Base-by-base conservation (phyloP, 805 yeast species). In the Starmerella apis region DNA sequence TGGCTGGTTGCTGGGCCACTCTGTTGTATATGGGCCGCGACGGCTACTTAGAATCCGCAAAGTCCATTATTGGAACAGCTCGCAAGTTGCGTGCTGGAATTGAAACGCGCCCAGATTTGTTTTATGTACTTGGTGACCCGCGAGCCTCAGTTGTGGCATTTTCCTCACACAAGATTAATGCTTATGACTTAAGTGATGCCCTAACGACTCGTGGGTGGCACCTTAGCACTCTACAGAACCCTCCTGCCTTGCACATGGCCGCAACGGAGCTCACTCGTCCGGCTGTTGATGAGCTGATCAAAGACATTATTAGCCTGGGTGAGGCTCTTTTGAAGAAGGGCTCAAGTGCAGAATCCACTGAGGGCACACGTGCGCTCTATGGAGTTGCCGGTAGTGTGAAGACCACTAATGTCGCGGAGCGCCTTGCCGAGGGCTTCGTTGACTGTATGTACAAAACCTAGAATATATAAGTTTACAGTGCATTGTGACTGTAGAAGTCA, bases 1-100 rank as follows among this genome's bases (percentile, higher is more conserved):
- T 87, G 74, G 97, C 83, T n/a, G 97, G 96, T 0, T 88, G 97
- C 65, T 92, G 97, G 96, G 94, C 96, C 0, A 87, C 96, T 0
- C 68, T 90, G 74, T 68, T 90, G 41, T 73, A 75, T 55, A 72
- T 88, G 49, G 98, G 98, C 35, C 79, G 77, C 49, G 76, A 77
- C n/a, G 97, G 97, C 0, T 90, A 90, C 65, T 71, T 65, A 5
- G 63, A 79, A 53, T 74, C 81, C 1, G 81, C 95, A 55, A 66
- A 64, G 49, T 79, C 77, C 11, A 88, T 90, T 45, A 78, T 87
- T 6, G 58, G 66, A 7, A 77, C 88, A 3, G 79, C 94, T 1
- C 72, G 77, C 61, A 65, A 68, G 48, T 68, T 87, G 58, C 79
- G 76, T 57, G 51, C 60, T 1, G 69, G 76, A 13, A 30, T 59